Percentiles rank a stretch among this genome's conserved stretches.
Conservation (phyloP, 2,329 filamentous ascomycete genomes). For the Paecilomyces sp. region DNA sequence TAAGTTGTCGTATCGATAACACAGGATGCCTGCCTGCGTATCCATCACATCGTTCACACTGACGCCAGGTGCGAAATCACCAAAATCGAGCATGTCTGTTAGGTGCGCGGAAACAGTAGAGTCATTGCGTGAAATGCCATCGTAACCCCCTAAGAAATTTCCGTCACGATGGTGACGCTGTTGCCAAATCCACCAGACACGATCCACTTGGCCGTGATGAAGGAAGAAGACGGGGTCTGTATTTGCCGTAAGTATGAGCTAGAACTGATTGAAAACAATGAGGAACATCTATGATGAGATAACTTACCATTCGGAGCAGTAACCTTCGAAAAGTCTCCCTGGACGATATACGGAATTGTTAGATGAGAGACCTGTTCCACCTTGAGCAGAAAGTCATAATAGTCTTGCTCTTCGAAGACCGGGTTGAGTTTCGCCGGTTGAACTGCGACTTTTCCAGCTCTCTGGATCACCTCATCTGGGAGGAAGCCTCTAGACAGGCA, state of each 20-base stretch:
- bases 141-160: conserved; percentile 6
- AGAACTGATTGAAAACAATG: too few species aligned
- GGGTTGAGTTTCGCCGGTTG: not conserved
- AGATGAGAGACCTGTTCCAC: not conserved
- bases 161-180: conserved; percentile 6
- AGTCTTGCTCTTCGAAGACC: not conserved
- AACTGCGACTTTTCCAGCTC: not conserved
- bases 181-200: conserved; percentile 22
- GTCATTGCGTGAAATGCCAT: conserved; percentile 1
- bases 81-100: conserved; percentile 11
- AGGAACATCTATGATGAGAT: not conserved
- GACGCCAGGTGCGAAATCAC: conserved; percentile 10
- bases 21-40: conserved; percentile 13
- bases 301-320: conserved; percentile 2
- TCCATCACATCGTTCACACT: conserved; percentile 13
- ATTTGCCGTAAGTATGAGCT: not conserved
- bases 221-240: conserved; percentile 22
- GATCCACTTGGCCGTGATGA: conserved; percentile 19
- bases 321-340: conserved; percentile 1
- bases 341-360: not conserved
- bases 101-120: conserved; percentile 4
- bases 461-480: not conserved
- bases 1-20: conserved; percentile 13
- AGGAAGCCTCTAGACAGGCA: conserved; percentile 3
- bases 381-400: not conserved